Conservation (phyloP, 2,329 filamentous ascomycete species). For the Colletotrichum sp. region DNA sequence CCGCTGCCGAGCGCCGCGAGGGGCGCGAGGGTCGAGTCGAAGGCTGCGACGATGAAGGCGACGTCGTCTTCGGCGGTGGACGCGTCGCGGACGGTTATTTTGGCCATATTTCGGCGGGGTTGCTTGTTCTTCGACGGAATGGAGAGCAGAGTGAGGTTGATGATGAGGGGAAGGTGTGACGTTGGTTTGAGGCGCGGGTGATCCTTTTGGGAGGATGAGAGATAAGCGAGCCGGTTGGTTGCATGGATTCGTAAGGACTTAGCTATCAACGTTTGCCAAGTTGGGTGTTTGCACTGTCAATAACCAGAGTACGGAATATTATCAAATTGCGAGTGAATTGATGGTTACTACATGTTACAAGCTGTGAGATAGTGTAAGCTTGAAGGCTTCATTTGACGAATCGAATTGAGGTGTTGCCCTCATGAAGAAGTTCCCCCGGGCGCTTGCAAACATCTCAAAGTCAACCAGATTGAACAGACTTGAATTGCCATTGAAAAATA, state of each 20-base stretch:
- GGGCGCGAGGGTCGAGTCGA: constrained; percentile 32
- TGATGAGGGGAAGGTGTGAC: not conserved
- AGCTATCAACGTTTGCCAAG: not conserved
- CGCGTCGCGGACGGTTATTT: constrained; percentile 28
- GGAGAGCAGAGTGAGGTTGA: not conserved
- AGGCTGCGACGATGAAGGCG: constrained; percentile 32
- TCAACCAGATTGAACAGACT: accelerated
- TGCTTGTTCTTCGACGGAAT: accelerated
- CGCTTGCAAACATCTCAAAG: not conserved
- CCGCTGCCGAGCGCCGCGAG: constrained; percentile 29
- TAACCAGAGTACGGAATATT: too few species aligned
- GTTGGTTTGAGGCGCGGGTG: not conserved
- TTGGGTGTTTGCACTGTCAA: not conserved
- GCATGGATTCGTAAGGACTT: not conserved
- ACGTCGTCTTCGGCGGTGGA: constrained; percentile 25
- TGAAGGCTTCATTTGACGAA: too few species aligned
- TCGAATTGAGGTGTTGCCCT: not conserved
- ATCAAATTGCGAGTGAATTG: too few species aligned
- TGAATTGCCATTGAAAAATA: not conserved
- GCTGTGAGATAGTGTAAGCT: too few species aligned
- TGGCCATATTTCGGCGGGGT: not conserved
- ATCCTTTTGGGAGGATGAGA: not conserved
- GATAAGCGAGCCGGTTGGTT: not conserved
- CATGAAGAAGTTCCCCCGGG: not conserved
- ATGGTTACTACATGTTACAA: too few species aligned